Evolutionary conservation across 192 early-diverging fungal species (phyloP).

Genomic region (Coemansia sp.): DNA sequence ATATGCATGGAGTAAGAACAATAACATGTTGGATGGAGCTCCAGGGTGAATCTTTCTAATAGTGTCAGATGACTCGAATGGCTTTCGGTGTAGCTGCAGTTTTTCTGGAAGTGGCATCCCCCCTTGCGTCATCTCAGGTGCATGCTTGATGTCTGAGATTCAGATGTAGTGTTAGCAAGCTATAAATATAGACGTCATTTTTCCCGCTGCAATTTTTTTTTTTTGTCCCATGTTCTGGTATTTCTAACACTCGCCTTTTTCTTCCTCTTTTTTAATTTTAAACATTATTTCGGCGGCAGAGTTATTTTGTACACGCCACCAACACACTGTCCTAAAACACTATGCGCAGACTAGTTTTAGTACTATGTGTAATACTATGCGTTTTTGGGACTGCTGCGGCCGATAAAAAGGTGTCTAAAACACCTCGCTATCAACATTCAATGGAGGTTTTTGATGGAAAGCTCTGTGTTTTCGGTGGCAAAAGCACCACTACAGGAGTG

Average conservation of each 20-base stretch:
- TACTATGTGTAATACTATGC: slow-evolving; percentile 2
- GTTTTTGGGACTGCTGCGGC: slow-evolving; percentile 2
- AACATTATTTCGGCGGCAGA: neutral
- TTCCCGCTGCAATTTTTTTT: neutral
- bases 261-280: neutral
- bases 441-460: slow-evolving; percentile 47
- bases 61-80: neutral
- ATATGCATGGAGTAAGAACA: neutral
- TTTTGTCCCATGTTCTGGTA: neutral
- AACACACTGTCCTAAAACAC: neutral
- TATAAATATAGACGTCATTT: neutral
- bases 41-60: neutral
- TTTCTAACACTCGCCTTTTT: neutral
- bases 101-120: too few relatives aligned
- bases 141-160: neutral
- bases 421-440: slow-evolving; percentile 44
- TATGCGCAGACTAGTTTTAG: neutral
- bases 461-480: slow-evolving; percentile 50
- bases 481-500: slow-evolving; percentile 10
- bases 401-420: slow-evolving; percentile 6
- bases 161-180: too few relatives aligned
- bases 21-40: neutral
- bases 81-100: neutral
- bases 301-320: neutral
- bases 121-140: neutral